Conservation (phyloP, 805 yeast genomes). For the Candida vaughaniae region DNA sequence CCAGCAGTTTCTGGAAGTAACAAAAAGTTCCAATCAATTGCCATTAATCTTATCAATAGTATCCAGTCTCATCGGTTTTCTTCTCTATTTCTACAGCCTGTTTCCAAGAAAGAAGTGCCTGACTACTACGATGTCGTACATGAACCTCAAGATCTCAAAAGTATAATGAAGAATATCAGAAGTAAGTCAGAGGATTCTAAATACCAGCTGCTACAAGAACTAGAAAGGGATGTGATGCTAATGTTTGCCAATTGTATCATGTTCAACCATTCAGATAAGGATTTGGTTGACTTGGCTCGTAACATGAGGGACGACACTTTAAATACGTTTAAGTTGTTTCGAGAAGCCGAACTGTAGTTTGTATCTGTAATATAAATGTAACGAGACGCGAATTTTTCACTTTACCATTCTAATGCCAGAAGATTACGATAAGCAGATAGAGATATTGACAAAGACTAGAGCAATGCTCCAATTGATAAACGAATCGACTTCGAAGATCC, state of each 20-base stretch:
- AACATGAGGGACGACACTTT: slow-evolving; percentile 72
- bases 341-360: slow-evolving; percentile 36
- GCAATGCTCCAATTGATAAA: slow-evolving; percentile 14
- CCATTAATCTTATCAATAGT: slow-evolving; percentile 60
- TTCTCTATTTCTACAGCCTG: slow-evolving; percentile 71
- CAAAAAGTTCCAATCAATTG: slow-evolving; percentile 60
- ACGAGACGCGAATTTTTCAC: too few relatives aligned
- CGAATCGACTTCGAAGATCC: slow-evolving; percentile 12
- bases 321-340: slow-evolving; percentile 54
- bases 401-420: too few relatives aligned
- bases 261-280: slow-evolving; percentile 70
- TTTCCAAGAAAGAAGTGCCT: slow-evolving; percentile 65
- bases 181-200: slow-evolving; percentile 31
- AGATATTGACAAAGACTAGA: slow-evolving; percentile 12
- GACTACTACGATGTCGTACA: slow-evolving; percentile 61
- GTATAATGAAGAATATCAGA: slow-evolving; percentile 56
- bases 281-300: slow-evolving; percentile 57
- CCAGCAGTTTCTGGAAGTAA: slow-evolving; percentile 25
- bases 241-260: slow-evolving; percentile 85
- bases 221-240: slow-evolving; percentile 66
- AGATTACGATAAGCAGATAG: slow-evolving; percentile 10
- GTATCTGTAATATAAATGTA: background rate
- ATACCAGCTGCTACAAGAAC: slow-evolving; percentile 56
- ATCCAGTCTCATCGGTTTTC: slow-evolving; percentile 72
- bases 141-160: slow-evolving; percentile 67